Evolutionary conservation across 2,329 filamentous ascomycete species (phyloP).

Genomic region (Arthrinium phaeospermum): DNA sequence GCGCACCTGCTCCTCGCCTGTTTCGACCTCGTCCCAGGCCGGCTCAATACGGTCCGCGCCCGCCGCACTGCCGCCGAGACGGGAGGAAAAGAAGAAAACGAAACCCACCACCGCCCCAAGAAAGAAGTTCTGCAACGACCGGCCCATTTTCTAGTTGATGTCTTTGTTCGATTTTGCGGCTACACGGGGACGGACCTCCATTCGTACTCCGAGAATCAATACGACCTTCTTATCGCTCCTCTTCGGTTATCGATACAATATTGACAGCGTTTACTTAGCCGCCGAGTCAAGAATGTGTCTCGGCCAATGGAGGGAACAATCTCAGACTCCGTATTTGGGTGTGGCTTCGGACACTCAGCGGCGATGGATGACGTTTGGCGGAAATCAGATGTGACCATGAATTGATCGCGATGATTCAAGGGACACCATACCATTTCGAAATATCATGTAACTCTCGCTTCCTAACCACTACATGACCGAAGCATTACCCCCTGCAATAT

Average conservation of each 20-base stretch:
- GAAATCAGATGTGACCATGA: background rate
- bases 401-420: background rate
- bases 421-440: background rate
- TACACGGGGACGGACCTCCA: background rate
- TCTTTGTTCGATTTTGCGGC: background rate
- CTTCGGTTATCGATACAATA: background rate
- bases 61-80: background rate
- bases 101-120: background rate
- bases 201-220: background rate
- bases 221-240: background rate
- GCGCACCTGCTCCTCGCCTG: background rate
- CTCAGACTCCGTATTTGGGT: too few species aligned
- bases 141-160: background rate
- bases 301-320: background rate
- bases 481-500: background rate
- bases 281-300: background rate
- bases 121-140: constrained; percentile 1
- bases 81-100: background rate
- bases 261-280: background rate
- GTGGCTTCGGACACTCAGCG: too few species aligned
- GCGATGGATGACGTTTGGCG: background rate
- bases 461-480: background rate
- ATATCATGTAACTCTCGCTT: background rate
- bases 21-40: background rate
- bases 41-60: background rate